Conservation (phyloP, 2,329 filamentous ascomycete genomes). For the Boeremia lycopersici region DNA sequence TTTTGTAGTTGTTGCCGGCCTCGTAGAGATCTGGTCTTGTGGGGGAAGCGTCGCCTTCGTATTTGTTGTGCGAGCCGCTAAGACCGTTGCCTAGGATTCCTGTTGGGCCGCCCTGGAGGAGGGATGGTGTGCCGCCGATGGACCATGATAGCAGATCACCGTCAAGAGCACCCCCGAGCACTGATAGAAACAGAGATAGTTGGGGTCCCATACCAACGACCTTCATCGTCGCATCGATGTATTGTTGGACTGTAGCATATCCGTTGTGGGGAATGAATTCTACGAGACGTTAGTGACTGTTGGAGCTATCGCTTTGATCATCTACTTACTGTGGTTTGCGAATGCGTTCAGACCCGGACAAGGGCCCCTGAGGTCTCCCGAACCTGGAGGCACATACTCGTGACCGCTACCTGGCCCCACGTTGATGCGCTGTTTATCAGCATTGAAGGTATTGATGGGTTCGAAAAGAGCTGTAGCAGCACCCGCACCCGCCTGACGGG, state of each 20-base stretch:
- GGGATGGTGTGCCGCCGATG: constrained; percentile 30
- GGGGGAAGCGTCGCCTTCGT: constrained; percentile 31
- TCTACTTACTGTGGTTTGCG: constrained; percentile 29
- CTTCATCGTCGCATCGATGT: constrained; percentile 26
- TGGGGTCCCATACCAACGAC: constrained; percentile 31
- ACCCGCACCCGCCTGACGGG: constrained; percentile 25
- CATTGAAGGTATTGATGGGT: constrained; percentile 29
- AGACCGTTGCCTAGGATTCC: constrained; percentile 28
- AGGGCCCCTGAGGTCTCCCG: constrained; percentile 31
- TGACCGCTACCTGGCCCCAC: constrained; percentile 27
- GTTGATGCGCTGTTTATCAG: constrained; percentile 24
- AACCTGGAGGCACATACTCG: constrained; percentile 32
- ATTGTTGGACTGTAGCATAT: constrained; percentile 28
- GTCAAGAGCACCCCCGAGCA: constrained; percentile 24
- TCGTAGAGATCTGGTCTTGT: constrained; percentile 31
- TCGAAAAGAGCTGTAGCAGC: constrained; percentile 30
- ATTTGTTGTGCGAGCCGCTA: constrained; percentile 32
- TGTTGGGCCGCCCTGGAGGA: constrained; percentile 25
- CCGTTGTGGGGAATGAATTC: constrained; percentile 31
- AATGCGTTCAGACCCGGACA: constrained; percentile 35
- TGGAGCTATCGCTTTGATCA: background rate
- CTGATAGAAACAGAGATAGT: constrained; percentile 25
- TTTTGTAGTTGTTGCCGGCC: constrained; percentile 30
- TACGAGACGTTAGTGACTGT: background rate
- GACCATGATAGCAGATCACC: constrained; percentile 29